A percentile compares a stretch with the other conserved stretches of the same genome.
phyloP scores from a whole-genome alignment of 371 early-diverging fungal genomes.

The Quaeritorhiza haematococci region DNA sequence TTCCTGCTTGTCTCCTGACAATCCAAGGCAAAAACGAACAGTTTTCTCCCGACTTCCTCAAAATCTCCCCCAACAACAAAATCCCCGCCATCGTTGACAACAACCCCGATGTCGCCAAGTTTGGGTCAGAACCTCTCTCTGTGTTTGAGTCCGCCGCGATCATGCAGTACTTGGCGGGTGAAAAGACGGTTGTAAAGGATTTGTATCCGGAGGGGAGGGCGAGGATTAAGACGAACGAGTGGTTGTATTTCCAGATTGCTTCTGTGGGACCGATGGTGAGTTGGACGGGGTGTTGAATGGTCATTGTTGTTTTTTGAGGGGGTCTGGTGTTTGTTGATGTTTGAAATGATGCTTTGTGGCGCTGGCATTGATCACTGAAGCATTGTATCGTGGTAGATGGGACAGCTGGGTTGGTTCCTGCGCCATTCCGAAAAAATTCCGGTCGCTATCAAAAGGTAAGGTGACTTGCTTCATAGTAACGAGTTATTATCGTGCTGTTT shows the following conservation, averaged over 20 bases:
- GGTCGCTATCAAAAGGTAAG: slow-evolving; percentile 8
- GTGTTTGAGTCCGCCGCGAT: slow-evolving; percentile 22
- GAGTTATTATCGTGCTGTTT: no score
- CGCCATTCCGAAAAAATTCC: slow-evolving; percentile 4
- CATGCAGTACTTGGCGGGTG: slow-evolving; percentile 15
- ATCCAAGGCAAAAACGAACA: slow-evolving; percentile 15
- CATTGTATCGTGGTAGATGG: neutral
- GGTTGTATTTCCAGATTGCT: slow-evolving; percentile 20
- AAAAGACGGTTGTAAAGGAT: slow-evolving; percentile 3
- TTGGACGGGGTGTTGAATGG: neutral
- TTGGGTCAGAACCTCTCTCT: slow-evolving; percentile 1
- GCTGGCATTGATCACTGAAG: neutral
- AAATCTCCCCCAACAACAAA: slow-evolving; percentile 20
- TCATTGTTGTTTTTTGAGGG: neutral
- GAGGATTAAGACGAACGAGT: slow-evolving; percentile 12
- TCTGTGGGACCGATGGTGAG: slow-evolving; percentile 11
- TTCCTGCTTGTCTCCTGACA: no score
- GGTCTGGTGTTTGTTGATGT: no score
- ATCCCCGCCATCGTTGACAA: slow-evolving; percentile 19
- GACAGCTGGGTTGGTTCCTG: slow-evolving; percentile 6
- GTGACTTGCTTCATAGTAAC: no score
- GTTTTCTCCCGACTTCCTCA: slow-evolving; percentile 15
- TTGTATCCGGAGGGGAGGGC: neutral
- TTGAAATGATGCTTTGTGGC: neutral
- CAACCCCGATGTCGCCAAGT: slow-evolving; percentile 2